Base-by-base conservation (phyloP, 768 basidiomycete species). In the Lentinula lateritia region DNA sequence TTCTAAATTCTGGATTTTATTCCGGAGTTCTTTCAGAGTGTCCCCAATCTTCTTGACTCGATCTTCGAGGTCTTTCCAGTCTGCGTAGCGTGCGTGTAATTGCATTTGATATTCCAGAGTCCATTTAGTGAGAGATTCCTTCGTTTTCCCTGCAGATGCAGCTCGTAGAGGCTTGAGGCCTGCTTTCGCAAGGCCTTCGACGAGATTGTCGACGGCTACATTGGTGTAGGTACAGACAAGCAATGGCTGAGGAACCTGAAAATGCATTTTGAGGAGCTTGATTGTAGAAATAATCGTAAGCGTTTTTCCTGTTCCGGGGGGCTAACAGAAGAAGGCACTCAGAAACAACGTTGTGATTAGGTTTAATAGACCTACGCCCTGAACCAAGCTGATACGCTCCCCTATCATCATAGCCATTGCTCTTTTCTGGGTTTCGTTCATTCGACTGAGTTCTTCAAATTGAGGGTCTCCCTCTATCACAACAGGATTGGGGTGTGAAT, bases 221-320 rank as follows among this genome's bases (percentile, higher is more conserved):
- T 97, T 95, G 43, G 95, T 97, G 69, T 92, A 96, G 0, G 95
- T 95, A 71, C 92, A 92, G n/a, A 96, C 89, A 13, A 98, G 82
- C 43, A 96, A 78, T 1, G 93, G 93, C 39, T 90, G 83, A 5
- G 90, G 84, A 9, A 95, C 86, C 71, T 89, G 80, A 70, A 95
- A 98, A 68, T 93, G 85, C 3, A 74, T 86, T 80, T 95, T 95
- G 61, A 95, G 82, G 16, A 95, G 69, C 65, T 84, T 88, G 61
- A 92, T 80, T 0, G 91, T 80, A 70, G 95, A 88, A n/a, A 93
- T 86, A 50, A 95, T 93, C 0, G 93, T 95, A 70, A 89, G 88
- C 2, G 94, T 95, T 73, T 98, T 98, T 39, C 95, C 95, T 0
- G 93, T 95, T 20, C 93, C 93, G 18, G 93, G 93, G 43, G 93